Conservation (phyloP, 257 asterid genomes). For the Fraxinus quadrangulata region DNA sequence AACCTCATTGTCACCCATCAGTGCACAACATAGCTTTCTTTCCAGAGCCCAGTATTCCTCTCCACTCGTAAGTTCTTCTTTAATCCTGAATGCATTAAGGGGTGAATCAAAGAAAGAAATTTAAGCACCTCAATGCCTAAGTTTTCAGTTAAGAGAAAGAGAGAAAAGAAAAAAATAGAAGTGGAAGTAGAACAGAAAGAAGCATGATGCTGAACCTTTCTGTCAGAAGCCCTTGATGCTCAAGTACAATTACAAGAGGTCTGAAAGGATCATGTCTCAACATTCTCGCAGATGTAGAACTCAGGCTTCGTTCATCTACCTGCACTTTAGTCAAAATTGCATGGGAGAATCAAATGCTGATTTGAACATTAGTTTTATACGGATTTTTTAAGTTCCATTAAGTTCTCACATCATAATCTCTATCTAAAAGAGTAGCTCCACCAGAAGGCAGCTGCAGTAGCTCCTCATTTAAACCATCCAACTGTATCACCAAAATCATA, state of each 20-base stretch:
- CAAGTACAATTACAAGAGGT: constrained; percentile 67
- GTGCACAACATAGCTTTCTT: constrained; percentile 74
- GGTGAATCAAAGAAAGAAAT: constrained; percentile 13
- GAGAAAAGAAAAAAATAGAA: constrained; percentile 12
- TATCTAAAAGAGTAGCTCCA: constrained; percentile 29
- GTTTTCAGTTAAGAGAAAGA: constrained; percentile 11
- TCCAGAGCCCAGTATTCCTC: constrained; percentile 90
- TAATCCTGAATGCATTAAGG: constrained; percentile 46
- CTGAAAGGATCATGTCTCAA: constrained; percentile 58
- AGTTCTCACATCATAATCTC: constrained; percentile 37
- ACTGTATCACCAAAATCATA: constrained; percentile 48
- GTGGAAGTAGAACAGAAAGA: constrained; percentile 4
- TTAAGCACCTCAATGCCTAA: constrained; percentile 9
- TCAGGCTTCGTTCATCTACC: constrained; percentile 37
- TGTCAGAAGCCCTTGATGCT: constrained; percentile 63
- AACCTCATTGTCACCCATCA: constrained; percentile 60
- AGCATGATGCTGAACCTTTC: constrained; percentile 46
- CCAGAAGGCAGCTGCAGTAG: constrained; percentile 45
- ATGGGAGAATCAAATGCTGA: constrained; percentile 14
- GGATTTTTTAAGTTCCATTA: constrained; percentile 7
- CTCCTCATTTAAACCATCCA: constrained; percentile 83
- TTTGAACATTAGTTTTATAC: constrained; percentile 6
- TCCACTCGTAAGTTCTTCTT: constrained; percentile 71
- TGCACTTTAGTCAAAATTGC: constrained; percentile 33
- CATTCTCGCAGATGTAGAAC: constrained; percentile 33